A percentile compares a stretch with the other conserved stretches of the same genome.
phyloP scores from a whole-genome alignment of 495 filamentous ascomycete species.

The Copromyces sp. region DNA sequence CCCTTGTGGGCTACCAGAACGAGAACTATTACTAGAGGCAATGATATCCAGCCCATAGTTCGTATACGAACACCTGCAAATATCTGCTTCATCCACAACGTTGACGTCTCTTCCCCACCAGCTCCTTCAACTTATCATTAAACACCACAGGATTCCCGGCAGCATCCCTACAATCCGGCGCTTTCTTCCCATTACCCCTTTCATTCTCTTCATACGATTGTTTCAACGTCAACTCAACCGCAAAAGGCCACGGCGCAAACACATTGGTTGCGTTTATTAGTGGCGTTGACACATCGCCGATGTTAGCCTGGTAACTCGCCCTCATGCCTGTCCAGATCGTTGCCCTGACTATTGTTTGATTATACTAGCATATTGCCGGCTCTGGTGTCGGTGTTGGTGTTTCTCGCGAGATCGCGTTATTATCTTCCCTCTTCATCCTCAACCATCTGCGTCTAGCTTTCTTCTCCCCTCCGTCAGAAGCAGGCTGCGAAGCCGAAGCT shows the following conservation, averaged over 20 bases:
- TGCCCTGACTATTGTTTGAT: constrained; percentile 36
- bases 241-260: constrained; percentile 37
- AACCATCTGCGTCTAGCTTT: background rate
- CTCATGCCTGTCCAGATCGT: constrained; percentile 43
- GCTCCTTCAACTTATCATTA: background rate
- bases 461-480: background rate
- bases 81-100: background rate
- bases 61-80: constrained; percentile 15
- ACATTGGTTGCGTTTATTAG: constrained; percentile 5
- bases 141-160: constrained; percentile 10
- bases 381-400: background rate
- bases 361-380: constrained; percentile 38
- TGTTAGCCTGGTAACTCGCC: constrained; percentile 26
- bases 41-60: constrained; percentile 10
- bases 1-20: background rate
- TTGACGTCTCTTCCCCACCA: background rate
- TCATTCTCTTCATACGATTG: constrained; percentile 13
- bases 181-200: constrained; percentile 14
- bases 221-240: constrained; percentile 35
- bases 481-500: background rate
- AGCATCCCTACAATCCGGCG: constrained; percentile 33
- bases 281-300: background rate
- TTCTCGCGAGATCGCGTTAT: background rate
- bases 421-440: background rate
- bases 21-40: background rate